Conservation (phyloP, 108 stramenopile species). For the Discostella pseudostelligera region DNA sequence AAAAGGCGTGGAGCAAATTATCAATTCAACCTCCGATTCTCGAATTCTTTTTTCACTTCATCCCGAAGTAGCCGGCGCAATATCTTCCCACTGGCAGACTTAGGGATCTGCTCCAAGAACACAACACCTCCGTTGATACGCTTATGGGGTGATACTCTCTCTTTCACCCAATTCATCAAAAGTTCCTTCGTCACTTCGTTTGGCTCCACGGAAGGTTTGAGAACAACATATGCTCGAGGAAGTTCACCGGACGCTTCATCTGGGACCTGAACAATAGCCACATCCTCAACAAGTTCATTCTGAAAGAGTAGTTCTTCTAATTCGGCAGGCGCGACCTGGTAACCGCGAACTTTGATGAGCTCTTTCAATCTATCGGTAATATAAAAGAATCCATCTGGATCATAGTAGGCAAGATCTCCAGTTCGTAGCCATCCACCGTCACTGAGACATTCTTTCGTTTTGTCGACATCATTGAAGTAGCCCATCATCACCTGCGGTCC, state of each 20-base stretch:
- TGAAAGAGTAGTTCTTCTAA: slow-evolving; percentile 87
- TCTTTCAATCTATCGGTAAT: slow-evolving; percentile 93
- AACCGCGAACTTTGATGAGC: slow-evolving; percentile 92
- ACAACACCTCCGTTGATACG: slow-evolving; percentile 80
- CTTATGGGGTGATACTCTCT: slow-evolving; percentile 83
- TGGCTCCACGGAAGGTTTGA: slow-evolving; percentile 38
- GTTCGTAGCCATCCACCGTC: slow-evolving; percentile 81
- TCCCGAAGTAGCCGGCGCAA: slow-evolving; percentile 78
- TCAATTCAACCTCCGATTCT: not conserved
- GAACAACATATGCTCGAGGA: slow-evolving; percentile 88
- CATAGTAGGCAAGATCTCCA: slow-evolving; percentile 85
- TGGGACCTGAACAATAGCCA: slow-evolving; percentile 82
- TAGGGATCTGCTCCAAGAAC: slow-evolving; percentile 86
- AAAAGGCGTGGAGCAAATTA: not conserved
- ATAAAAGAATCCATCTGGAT: slow-evolving; percentile 86
- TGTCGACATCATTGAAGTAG: slow-evolving; percentile 80
- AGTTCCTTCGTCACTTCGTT: slow-evolving; percentile 56
- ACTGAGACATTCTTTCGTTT: slow-evolving; percentile 75
- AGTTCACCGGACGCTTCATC: slow-evolving; percentile 81
- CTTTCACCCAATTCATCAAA: slow-evolving; percentile 82
- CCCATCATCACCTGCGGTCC: slow-evolving; percentile 76
- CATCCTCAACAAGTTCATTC: slow-evolving; percentile 79
- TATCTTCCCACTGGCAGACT: slow-evolving; percentile 90
- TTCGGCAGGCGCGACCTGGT: slow-evolving; percentile 93
- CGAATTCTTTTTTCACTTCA: slow-evolving; percentile 52